Evolutionary conservation across 345 rosid genomes (phyloP), one percentile per base, ranked within the genome.

Genomic region (Chamaenerion angustifolium): DNA sequence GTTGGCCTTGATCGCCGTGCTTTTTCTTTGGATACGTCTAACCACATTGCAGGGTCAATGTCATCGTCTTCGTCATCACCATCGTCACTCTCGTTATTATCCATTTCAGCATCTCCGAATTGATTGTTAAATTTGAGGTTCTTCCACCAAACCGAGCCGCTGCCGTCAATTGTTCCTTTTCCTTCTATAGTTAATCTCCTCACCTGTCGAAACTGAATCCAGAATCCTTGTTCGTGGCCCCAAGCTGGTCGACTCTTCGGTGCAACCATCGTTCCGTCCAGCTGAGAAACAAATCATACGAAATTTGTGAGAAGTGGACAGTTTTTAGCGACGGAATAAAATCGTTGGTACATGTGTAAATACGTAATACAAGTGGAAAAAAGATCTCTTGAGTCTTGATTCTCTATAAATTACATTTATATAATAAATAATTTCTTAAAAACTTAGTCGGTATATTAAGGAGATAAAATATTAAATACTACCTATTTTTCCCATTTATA

Each of bases 141-240:
- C 15, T 45, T 62, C 96, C 94, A 84, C 95, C 94, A 82, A 43
- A 73, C 82, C 1, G 88, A 74, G 55, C 96, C 94, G 59, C 54
- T 73, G 10, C 96, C 96, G 42, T 88, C 96, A 12, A 88, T 74
- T 10, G 53, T 56, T 21, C 96, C 96, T 63, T 71, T 70, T 12
- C 96, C 94, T 59, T 21, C 56, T 14, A 84, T 43, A 18, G 81
- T 74, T 55, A 88, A 69, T 49, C 76, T 66, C 10, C 50, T 46
- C 1, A 88, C 79, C 57, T 80, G 56, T 44, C 59, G 69, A 67
- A 88, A 84, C 23, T 82, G 78, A n/a, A 88, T 76, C 97, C 97
- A 88, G 13, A 78, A 85, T 55, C 75, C 54, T 16, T 68, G 69
- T 51, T 76, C 77, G 49, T 69, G 54, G 19, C 72, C 70, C 94